A percentile compares a stretch with the other conserved stretches of the same genome.
phyloP scores from a whole-genome alignment of 768 basidiomycete genomes.

The Mycena latifolia region DNA sequence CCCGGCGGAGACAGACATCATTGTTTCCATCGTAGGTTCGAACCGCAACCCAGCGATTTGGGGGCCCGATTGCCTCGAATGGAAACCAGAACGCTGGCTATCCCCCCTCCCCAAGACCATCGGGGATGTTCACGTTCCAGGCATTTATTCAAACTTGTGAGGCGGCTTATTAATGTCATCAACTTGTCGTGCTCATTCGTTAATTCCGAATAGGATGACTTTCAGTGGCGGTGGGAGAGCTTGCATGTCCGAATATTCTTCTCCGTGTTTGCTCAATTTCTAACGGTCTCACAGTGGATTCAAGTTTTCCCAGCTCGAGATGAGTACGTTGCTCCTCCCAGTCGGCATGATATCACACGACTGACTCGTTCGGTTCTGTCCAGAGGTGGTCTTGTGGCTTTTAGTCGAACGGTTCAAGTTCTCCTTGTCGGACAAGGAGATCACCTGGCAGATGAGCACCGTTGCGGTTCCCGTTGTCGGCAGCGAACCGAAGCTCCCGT shows the following conservation, averaged over 20 bases:
- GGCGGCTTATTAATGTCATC: too few relatives aligned
- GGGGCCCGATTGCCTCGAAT: conserved; percentile 55
- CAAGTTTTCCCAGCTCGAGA: conserved; percentile 46
- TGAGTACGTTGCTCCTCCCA: conserved; percentile 27
- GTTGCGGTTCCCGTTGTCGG: too few relatives aligned
- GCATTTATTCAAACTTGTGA: too few relatives aligned
- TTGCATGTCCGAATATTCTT: conserved; percentile 46
- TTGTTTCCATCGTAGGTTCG: conserved; percentile 48
- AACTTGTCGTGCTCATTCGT: too few relatives aligned
- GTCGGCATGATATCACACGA: not conserved
- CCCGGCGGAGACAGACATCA: conserved; percentile 47
- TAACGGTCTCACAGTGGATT: conserved; percentile 47
- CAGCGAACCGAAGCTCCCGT: too few relatives aligned
- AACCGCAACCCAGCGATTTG: conserved; percentile 54
- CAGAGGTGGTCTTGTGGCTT: conserved; percentile 47
- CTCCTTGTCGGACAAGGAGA: conserved; percentile 42
- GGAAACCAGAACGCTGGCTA: conserved; percentile 58
- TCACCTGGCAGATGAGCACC: too few relatives aligned
- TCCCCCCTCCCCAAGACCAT: conserved; percentile 43
- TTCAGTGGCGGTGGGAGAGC: conserved; percentile 47
- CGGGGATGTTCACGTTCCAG: conserved; percentile 34
- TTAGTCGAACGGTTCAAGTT: conserved; percentile 46
- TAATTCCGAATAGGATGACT: too few relatives aligned
- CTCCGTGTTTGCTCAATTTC: not conserved
- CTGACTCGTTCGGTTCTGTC: not conserved